These are phyloP conservation scores for Leishmania lainsoni DNA, from an alignment of 208 protist genomes.

Conservation along the genomic window DNA sequence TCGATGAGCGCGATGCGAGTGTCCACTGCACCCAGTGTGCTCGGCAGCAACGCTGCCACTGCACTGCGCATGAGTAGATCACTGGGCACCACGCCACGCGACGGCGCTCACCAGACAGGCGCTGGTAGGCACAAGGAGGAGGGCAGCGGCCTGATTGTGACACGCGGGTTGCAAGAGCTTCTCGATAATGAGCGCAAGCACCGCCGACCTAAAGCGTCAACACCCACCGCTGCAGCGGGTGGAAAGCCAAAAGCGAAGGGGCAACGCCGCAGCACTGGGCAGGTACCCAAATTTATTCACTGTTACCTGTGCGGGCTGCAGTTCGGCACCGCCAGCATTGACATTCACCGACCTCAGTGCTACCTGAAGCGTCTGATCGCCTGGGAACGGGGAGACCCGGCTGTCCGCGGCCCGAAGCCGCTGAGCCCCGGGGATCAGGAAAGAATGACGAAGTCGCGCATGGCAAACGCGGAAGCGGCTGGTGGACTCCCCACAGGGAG, in stretches of 20 bases:
- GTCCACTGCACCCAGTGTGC: neutral
- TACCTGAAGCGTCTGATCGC: constrained; percentile 90
- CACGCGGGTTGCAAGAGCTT: constrained; percentile 67
- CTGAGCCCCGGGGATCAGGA: constrained; percentile 64
- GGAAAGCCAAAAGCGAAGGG: constrained; percentile 15
- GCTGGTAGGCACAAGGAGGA: constrained; percentile 1
- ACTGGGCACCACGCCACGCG: constrained; percentile 12
- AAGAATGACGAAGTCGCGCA: constrained; percentile 42
- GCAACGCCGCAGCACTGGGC: constrained; percentile 15
- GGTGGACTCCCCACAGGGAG: neutral
- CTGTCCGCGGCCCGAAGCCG: constrained; percentile 77
- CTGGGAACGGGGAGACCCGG: constrained; percentile 82
- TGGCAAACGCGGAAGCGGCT: constrained; percentile 7
- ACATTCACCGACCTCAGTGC: constrained; percentile 93
- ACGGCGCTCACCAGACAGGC: neutral
- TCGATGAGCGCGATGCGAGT: constrained; percentile 8
- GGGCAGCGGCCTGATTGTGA: constrained; percentile 58
- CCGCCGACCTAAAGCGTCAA: neutral
- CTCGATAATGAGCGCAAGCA: constrained; percentile 61
- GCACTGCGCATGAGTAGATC: constrained; percentile 12
- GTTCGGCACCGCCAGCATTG: constrained; percentile 85
- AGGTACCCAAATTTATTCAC: constrained; percentile 77
- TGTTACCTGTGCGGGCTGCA: constrained; percentile 92
- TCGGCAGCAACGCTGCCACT: constrained; percentile 6
- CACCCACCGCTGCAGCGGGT: neutral